phyloP scores from a whole-genome alignment of 805 yeast genomes.

The Metschnikowia drakensbergensis region DNA sequence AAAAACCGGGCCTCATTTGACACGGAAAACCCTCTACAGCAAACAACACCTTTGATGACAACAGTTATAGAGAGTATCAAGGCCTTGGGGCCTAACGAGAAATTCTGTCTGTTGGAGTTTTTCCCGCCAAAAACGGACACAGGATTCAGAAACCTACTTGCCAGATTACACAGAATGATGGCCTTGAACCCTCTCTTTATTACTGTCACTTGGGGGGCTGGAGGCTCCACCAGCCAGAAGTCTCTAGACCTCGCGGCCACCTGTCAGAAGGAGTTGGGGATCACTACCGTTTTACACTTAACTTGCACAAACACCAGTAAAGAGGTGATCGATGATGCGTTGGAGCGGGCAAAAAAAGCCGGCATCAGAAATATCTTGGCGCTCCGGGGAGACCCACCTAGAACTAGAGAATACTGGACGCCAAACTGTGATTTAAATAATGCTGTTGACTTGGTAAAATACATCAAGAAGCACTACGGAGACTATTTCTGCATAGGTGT shows the following conservation, averaged over 20 bases:
- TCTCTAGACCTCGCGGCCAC: conserved; percentile 78
- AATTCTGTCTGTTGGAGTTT: conserved; percentile 84
- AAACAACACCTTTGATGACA: conserved; percentile 10
- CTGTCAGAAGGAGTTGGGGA: conserved; percentile 67
- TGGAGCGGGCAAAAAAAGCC: conserved; percentile 60
- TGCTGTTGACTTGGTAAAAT: conserved; percentile 84
- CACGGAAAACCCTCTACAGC: background rate
- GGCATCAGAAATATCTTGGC: conserved; percentile 91
- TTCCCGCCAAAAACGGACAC: conserved; percentile 95
- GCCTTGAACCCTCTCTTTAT: conserved; percentile 84
- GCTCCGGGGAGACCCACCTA: conserved; percentile 92
- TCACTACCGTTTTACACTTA: conserved; percentile 91
- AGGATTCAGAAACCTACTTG: conserved; percentile 79
- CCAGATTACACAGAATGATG: conserved; percentile 86
- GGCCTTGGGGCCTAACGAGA: conserved; percentile 46
- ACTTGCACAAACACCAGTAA: conserved; percentile 93
- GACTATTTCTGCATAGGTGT: conserved; percentile 91
- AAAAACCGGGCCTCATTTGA: background rate
- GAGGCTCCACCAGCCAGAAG: conserved; percentile 87
- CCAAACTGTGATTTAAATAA: conserved; percentile 57
- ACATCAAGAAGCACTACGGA: conserved; percentile 67
- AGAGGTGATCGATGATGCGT: conserved; percentile 72
- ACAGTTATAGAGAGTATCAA: conserved; percentile 31
- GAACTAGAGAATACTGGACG: conserved; percentile 63
- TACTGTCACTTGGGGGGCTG: conserved; percentile 98